phyloP scores from a whole-genome alignment of 768 basidiomycete genomes.

The Boletellus ananas region DNA sequence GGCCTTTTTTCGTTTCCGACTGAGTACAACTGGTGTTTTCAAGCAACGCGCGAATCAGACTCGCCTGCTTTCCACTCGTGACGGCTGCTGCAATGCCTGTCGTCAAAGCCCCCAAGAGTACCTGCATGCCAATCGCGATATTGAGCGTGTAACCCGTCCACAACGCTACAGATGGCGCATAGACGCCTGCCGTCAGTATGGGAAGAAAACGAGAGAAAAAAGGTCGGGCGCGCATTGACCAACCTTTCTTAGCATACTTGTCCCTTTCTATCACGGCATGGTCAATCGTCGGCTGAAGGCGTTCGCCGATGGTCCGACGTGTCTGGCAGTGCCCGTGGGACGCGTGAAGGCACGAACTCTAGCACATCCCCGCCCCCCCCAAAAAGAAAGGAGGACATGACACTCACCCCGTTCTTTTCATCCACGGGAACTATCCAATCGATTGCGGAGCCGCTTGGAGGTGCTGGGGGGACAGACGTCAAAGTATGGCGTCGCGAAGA shows the following conservation, averaged over 20 bases:
- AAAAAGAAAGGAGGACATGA: neutral
- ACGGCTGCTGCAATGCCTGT: constrained; percentile 57
- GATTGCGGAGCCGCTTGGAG: constrained; percentile 4
- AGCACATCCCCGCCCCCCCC: no score
- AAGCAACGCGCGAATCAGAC: constrained; percentile 3
- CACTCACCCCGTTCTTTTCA: constrained; percentile 18
- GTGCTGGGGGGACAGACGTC: neutral
- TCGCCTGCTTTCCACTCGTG: constrained; percentile 38
- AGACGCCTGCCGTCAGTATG: constrained; percentile 1
- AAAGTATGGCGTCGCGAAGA: constrained; percentile 7
- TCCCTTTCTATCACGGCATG: constrained; percentile 44
- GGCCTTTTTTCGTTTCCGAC: constrained; percentile 18
- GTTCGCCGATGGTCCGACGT: constrained; percentile 44
- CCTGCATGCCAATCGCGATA: constrained; percentile 57
- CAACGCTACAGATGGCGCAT: constrained; percentile 24
- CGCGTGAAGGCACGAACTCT: neutral
- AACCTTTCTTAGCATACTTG: constrained; percentile 47
- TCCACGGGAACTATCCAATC: constrained; percentile 29
- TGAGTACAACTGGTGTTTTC: neutral
- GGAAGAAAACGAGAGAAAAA: constrained; percentile 3
- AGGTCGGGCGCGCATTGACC: neutral
- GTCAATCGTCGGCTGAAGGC: constrained; percentile 50
- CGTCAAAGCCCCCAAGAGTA: constrained; percentile 61
- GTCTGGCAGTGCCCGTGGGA: constrained; percentile 8
- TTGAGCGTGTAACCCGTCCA: constrained; percentile 35